These are phyloP conservation scores for Scytalidium sp. DNA, from an alignment of 2,329 filamentous ascomycete genomes.

Conservation along the genomic window DNA sequence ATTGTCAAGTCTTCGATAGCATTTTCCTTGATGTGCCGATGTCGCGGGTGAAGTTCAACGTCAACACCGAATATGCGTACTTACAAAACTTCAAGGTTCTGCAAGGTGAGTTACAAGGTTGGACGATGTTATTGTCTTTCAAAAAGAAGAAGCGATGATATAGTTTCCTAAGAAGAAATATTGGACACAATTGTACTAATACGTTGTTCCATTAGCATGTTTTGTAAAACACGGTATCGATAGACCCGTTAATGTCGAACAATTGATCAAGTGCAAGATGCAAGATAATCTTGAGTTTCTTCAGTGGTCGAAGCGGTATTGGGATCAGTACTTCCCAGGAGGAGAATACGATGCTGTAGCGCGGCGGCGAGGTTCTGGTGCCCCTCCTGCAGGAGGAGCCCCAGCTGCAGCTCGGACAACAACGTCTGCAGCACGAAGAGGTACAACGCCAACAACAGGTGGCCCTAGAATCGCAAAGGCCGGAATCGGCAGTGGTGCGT, in stretches of 20 bases:
- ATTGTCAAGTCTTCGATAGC: constrained; percentile 97
- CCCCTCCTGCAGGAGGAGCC: constrained; percentile 38
- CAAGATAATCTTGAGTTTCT: constrained; percentile 99
- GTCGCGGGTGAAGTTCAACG: constrained; percentile 96
- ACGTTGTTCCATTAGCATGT: constrained; percentile 52
- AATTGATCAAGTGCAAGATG: constrained; percentile 97
- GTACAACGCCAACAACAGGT: constrained; percentile 37
- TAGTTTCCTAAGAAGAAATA: too few relatives aligned
- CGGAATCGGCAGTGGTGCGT: constrained; percentile 53
- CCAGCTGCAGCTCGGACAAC: constrained; percentile 47
- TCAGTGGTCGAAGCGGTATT: constrained; percentile 94
- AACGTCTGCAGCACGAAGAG: constrained; percentile 40
- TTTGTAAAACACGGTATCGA: constrained; percentile 88
- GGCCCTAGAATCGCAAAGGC: constrained; percentile 42
- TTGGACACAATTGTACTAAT: constrained; percentile 6
- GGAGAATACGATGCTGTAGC: constrained; percentile 92
- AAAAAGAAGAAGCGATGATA: too few relatives aligned
- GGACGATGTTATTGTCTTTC: too few relatives aligned
- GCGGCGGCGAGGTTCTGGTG: constrained; percentile 75
- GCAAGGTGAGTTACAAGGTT: constrained; percentile 61
- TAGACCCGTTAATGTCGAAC: constrained; percentile 83
- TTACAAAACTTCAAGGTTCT: constrained; percentile 98
- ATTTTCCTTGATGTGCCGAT: constrained; percentile 96
- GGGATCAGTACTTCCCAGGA: constrained; percentile 97
- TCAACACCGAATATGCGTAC: constrained; percentile 95